Base-by-base conservation (phyloP, 352 stramenopile species). In the Lagenidium giganteum region DNA sequence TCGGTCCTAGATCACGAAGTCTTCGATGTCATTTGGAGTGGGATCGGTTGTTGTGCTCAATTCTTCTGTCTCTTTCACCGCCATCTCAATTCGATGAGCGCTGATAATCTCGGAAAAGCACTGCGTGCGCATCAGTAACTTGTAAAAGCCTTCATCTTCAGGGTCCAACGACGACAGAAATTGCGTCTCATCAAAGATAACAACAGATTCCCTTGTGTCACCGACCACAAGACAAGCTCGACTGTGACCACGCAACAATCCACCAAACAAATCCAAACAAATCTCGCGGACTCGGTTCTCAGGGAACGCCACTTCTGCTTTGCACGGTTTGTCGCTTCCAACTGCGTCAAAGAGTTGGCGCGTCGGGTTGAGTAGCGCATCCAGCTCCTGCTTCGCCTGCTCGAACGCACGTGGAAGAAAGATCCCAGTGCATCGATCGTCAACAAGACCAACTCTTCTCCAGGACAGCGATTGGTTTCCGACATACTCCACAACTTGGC, bases 161-260 rank as follows among this genome's bases (percentile, higher is more conserved):
- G 68, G 58, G 4, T 64, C 59, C 33, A 70, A 70, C 23, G 71
- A 77, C 14, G 77, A 64, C 22, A 89, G 63, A 42, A 93, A 93
- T 55, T 93, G 72, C 5, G 60, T 87, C 55, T 93, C 81, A 36
- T 93, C 81, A 36, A 93, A 93, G 40, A 93, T 93, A 28, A 93
- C 79, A 16, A 93, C 81, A 3, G 78, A 93, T 51, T 93, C 81
- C 30, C 83, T 87, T 31, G 78, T 87, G 53, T 93, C 81, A 30
- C 81, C 81, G 29, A 93, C 81, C 26, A 90, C 76, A 7, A 93
- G 61, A 21, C 77, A 87, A 12, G 78, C 73, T 53, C 78, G 79
- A 21, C 73, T 84, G 50, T 93, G 78, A 23, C 69, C 70, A 12
- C 62, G 59, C 36, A 93, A 57, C 21, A 93, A 47, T 21, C 68